Conservation (phyloP, 2,329 filamentous ascomycete species). For the Macrophomina pseudophaseolina region DNA sequence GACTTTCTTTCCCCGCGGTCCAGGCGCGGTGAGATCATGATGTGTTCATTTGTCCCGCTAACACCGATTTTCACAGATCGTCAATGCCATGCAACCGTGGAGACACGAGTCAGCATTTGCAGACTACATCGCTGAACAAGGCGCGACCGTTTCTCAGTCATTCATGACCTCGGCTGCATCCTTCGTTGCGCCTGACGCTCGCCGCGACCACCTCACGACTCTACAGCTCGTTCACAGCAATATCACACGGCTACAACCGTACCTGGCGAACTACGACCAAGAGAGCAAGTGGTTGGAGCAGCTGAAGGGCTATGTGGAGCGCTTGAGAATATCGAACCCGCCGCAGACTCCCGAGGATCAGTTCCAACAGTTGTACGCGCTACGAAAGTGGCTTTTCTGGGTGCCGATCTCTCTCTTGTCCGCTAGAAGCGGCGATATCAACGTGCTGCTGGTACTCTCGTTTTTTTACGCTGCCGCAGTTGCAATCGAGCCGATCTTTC, state of each 20-base stretch:
- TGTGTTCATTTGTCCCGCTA: neutral
- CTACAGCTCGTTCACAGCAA: slow-evolving; percentile 50
- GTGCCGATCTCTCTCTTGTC: slow-evolving; percentile 84
- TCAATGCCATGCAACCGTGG: slow-evolving; percentile 90
- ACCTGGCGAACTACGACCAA: slow-evolving; percentile 50
- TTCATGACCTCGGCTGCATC: slow-evolving; percentile 69
- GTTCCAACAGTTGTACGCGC: slow-evolving; percentile 85
- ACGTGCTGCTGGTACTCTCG: slow-evolving; percentile 80
- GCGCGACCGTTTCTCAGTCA: slow-evolving; percentile 40
- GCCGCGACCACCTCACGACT: slow-evolving; percentile 60
- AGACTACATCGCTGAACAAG: slow-evolving; percentile 80
- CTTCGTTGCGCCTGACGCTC: slow-evolving; percentile 60
- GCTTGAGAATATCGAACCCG: slow-evolving; percentile 47
- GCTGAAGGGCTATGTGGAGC: slow-evolving; percentile 53
- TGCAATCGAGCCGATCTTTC: slow-evolving; percentile 87
- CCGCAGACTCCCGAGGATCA: slow-evolving; percentile 72
- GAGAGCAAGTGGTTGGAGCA: slow-evolving; percentile 57
- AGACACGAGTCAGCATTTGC: slow-evolving; percentile 86
- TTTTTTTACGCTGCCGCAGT: slow-evolving; percentile 91
- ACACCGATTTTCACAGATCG: slow-evolving; percentile 62
- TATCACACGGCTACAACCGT: slow-evolving; percentile 50
- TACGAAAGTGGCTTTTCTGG: slow-evolving; percentile 96
- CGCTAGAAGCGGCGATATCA: slow-evolving; percentile 74
- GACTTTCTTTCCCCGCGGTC: slow-evolving; percentile 39
- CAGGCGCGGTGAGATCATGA: neutral